Evolutionary conservation across 2,329 filamentous ascomycete species (phyloP).

Genomic region (Cytospora mali): DNA sequence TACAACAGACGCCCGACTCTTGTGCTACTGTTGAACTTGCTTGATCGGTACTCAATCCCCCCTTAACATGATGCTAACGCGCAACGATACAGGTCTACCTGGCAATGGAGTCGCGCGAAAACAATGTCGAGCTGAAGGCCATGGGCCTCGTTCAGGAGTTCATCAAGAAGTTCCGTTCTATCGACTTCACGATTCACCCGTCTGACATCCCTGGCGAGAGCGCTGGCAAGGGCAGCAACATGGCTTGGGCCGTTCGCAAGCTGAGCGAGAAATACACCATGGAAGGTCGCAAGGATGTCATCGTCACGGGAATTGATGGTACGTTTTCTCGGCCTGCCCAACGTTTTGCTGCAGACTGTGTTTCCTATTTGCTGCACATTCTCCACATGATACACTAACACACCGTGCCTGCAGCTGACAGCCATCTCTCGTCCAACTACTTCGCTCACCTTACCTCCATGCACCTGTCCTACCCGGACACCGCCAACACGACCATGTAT

Average conservation of each 20-base stretch:
- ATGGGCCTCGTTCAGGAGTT: slow-evolving; percentile 64
- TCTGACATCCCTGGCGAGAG: slow-evolving; percentile 67
- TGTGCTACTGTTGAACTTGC: slow-evolving; percentile 18
- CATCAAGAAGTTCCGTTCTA: slow-evolving; percentile 64
- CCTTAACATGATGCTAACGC: slow-evolving; percentile 25
- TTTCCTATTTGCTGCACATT: slow-evolving; percentile 26
- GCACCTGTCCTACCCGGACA: slow-evolving; percentile 62
- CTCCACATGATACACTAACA: slow-evolving; percentile 36
- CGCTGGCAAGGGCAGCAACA: slow-evolving; percentile 75
- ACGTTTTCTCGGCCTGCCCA: slow-evolving; percentile 37
- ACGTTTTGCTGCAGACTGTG: slow-evolving; percentile 7
- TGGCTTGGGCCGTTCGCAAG: slow-evolving; percentile 70
- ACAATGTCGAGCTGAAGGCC: slow-evolving; percentile 63
- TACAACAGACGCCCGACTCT: background rate
- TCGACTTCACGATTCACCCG: slow-evolving; percentile 70
- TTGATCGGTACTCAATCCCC: slow-evolving; percentile 22
- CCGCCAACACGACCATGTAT: slow-evolving; percentile 65
- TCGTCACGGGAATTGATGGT: slow-evolving; percentile 76
- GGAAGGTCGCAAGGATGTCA: slow-evolving; percentile 58
- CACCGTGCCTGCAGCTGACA: slow-evolving; percentile 58
- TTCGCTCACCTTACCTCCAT: slow-evolving; percentile 66
- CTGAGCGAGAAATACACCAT: slow-evolving; percentile 63
- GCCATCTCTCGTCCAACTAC: slow-evolving; percentile 69
- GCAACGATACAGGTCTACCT: slow-evolving; percentile 60
- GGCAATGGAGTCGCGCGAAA: slow-evolving; percentile 72